These are phyloP conservation scores for Kwoniella heveanensis DNA, from an alignment of 768 basidiomycete genomes.

Conservation along the genomic window DNA sequence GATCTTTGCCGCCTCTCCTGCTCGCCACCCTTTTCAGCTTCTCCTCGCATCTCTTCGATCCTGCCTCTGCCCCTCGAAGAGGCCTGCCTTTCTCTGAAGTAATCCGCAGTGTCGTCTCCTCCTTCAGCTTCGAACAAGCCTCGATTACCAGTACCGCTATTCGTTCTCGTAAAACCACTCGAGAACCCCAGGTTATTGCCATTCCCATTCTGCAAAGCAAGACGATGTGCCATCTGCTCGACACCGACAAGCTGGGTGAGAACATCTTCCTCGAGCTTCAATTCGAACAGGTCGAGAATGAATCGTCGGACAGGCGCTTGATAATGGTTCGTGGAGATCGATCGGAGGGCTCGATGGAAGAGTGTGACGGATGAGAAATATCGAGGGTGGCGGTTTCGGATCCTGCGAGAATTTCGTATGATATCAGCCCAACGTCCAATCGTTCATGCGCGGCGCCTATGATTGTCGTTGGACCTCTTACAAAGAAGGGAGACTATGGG, in stretches of 20 bases:
- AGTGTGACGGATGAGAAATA: slow-evolving; percentile 77
- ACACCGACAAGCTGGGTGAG: slow-evolving; percentile 21
- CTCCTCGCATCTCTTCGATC: not conserved
- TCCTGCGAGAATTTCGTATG: slow-evolving; percentile 19
- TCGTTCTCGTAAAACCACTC: not conserved
- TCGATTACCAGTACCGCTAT: not conserved
- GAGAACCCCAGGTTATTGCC: not conserved
- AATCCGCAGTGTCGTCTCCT: not conserved
- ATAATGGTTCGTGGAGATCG: slow-evolving; percentile 85
- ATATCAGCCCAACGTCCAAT: no score
- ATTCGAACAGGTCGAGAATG: slow-evolving; percentile 86
- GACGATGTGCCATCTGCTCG: slow-evolving; percentile 4
- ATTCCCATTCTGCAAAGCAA: not conserved
- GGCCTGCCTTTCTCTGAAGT: not conserved
- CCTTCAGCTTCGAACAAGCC: not conserved
- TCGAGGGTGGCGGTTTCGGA: slow-evolving; percentile 61
- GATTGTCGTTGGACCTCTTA: no score
- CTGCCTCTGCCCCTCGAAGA: not conserved
- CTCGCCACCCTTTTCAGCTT: not conserved
- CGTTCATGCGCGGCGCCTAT: no score
- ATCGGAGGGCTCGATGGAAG: slow-evolving; percentile 81
- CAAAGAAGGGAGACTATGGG: no score
- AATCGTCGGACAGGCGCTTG: slow-evolving; percentile 89
- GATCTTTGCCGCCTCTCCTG: slow-evolving; percentile 12
- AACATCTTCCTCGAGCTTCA: slow-evolving; percentile 62